These are phyloP conservation scores for Sambucus nigra DNA, from an alignment of 129 eudicot species.

Conservation along the genomic window DNA sequence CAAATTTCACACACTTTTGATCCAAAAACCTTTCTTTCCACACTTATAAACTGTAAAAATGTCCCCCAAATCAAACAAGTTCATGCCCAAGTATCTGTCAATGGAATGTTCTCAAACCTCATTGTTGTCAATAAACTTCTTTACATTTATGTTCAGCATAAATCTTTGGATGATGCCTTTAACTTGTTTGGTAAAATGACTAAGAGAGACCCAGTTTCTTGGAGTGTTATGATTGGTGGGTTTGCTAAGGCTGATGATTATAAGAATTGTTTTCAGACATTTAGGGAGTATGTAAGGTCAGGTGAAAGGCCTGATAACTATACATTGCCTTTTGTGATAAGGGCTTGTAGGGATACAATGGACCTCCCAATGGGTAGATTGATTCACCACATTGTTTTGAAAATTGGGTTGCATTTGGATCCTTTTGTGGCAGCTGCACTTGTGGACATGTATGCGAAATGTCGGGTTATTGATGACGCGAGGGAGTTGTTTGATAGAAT, in stretches of 20 bases:
- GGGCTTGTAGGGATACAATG: conserved; percentile 41
- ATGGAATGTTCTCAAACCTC: conserved; percentile 33
- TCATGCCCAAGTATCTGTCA: conserved; percentile 32
- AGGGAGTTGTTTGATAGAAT: conserved; percentile 38
- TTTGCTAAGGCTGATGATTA: conserved; percentile 43
- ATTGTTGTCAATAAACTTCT: conserved; percentile 39
- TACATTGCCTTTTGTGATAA: conserved; percentile 42
- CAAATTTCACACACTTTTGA: conserved; percentile 19
- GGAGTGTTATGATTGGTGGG: conserved; percentile 80
- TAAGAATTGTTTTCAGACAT: conserved; percentile 33
- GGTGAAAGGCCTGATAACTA: conserved; percentile 39
- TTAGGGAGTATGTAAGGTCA: conserved; percentile 50
- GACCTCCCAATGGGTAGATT: conserved; percentile 49
- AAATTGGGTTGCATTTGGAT: conserved; percentile 28
- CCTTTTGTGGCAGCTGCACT: conserved; percentile 36
- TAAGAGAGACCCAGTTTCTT: conserved; percentile 44
- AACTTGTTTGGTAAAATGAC: conserved; percentile 41
- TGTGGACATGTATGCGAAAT: conserved; percentile 68
- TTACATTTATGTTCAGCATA: conserved; percentile 25
- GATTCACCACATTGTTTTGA: conserved; percentile 38
- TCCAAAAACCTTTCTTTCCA: conserved; percentile 32
- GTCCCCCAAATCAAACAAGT: conserved; percentile 26
- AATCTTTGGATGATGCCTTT: conserved; percentile 30
- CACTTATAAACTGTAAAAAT: conserved; percentile 31
- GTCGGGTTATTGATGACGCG: conserved; percentile 55